Evolutionary conservation across 495 filamentous ascomycete species (phyloP), one percentile per base, ranked within the genome.

Genomic region (Penicillium flavigenum): DNA sequence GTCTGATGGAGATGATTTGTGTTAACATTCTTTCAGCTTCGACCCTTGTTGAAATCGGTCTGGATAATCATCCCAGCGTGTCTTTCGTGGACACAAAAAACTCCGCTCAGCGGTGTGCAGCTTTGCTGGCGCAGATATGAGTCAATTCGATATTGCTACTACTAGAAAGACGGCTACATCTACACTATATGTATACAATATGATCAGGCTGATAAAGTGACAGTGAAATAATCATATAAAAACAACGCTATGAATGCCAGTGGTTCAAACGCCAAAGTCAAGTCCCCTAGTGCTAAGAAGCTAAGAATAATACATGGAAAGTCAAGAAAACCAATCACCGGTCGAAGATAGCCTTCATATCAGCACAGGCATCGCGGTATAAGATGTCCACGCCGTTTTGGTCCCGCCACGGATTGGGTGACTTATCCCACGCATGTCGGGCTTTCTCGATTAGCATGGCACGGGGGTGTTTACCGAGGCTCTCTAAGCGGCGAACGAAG

Each of bases 371-470:
- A 20, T 76, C 71, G 32, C 64, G 67, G 45, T 80, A 80, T 2
- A 76, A 56, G 1, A 75, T 58, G 47, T 78, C 64, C 16, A 80
- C 70, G 20, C 65, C 62, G 10, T 59, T 65, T 47, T 78, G 76
- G 51, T 80, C 83, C n/a, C 82, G 80, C 58, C 88, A 78, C 10
- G 89, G 90, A 69, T 91, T 90, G 42, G 92, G 85, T 24, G 81
- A 83, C 73, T 96, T 96, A 63, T 97, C 92, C 88, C 90, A 97
- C 0, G 79, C 92, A 71, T 97, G 92, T 26, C 77, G 75, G 29
- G 85, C 89, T 19, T 80, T 87, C n/a, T 82, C 79, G 24, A 96
- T 82, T 75, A 90, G 84, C 63, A 82, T 84, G 59, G 87, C 86
- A 27, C 75, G 73, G 0, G 93, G 86, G 5, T 77, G 79, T 72